phyloP scores from a whole-genome alignment of 139 green algal genomes.

The Auxenochlorella protothecoides region DNA sequence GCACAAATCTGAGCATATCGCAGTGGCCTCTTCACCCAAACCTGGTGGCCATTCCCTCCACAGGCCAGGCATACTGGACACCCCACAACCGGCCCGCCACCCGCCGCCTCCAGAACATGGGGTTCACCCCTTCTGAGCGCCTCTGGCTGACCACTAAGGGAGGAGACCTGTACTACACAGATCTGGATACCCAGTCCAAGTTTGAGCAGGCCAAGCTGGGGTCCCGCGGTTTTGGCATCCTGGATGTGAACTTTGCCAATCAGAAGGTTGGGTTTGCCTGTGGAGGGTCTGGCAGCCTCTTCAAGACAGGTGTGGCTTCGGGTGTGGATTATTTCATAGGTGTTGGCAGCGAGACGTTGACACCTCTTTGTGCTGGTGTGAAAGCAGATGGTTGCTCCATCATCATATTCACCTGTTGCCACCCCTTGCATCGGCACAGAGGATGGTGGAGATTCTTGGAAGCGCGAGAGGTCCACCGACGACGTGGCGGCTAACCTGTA shows the following conservation, averaged over 20 bases:
- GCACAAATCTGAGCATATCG: too few relatives aligned
- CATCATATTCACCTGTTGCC: too few relatives aligned
- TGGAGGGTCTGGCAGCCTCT: conserved; percentile 85
- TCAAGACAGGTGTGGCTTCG: conserved; percentile 45
- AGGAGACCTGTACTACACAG: conserved; percentile 64
- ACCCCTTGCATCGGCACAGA: conserved; percentile 1
- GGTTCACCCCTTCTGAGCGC: conserved; percentile 67
- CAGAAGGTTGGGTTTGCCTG: conserved; percentile 66
- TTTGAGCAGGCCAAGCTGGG: conserved; percentile 58
- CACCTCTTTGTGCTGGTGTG: background rate
- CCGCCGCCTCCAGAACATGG: conserved; percentile 95
- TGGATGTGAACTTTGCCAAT: conserved; percentile 79
- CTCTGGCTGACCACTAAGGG: conserved; percentile 89
- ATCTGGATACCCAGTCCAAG: conserved; percentile 11
- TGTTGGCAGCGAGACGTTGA: background rate
- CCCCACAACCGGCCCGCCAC: conserved; percentile 85
- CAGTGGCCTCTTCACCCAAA: too few relatives aligned
- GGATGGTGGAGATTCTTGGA: conserved; percentile 91
- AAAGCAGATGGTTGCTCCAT: too few relatives aligned
- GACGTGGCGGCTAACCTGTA: conserved; percentile 95
- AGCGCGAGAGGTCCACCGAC: conserved; percentile 73
- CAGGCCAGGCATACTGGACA: conserved; percentile 74
- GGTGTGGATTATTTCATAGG: background rate
- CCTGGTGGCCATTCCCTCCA: too few relatives aligned
- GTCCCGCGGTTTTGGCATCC: conserved; percentile 89